A percentile compares a stretch with the other conserved stretches of the same genome.
Conservation (phyloP, 2,329 filamentous ascomycete species). For the Fusarium ramigenum region DNA sequence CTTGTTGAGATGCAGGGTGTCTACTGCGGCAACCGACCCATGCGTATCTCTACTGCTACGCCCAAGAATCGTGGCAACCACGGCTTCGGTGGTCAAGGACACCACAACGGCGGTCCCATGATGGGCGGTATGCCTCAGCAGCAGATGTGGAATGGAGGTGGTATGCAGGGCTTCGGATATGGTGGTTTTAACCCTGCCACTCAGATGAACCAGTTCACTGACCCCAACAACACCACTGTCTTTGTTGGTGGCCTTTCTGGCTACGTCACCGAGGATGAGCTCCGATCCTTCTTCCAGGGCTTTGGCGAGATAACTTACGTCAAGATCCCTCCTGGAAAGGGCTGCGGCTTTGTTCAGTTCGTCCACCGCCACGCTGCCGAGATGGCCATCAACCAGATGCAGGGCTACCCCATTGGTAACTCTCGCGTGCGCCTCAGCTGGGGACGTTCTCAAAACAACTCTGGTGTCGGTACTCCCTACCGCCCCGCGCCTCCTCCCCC, state of each 20-base stretch:
- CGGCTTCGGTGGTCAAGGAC: conserved; percentile 52
- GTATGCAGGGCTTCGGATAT: conserved; percentile 49
- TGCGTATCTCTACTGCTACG: conserved; percentile 97
- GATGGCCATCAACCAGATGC: conserved; percentile 99
- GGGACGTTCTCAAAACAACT: conserved; percentile 99
- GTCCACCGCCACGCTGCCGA: conserved; percentile 98
- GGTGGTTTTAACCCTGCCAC: conserved; percentile 60
- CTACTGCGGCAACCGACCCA: conserved; percentile 97
- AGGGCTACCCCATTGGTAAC: conserved; percentile 98
- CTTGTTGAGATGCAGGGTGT: conserved; percentile 99
- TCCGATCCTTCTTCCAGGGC: conserved; percentile 99
- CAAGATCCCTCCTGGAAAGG: conserved; percentile 99
- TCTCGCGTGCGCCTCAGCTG: conserved; percentile 96
- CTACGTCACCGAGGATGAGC: conserved; percentile 98
- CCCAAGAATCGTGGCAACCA: conserved; percentile 80
- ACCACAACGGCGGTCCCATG: conserved; percentile 57
- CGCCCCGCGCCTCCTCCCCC: conserved; percentile 81
- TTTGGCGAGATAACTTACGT: conserved; percentile 99
- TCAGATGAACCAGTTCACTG: conserved; percentile 98
- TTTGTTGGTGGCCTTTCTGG: conserved; percentile 97
- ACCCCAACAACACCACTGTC: conserved; percentile 99
- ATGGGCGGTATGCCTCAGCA: conserved; percentile 57
- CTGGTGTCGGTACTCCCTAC: conserved; percentile 96
- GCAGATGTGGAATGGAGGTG: conserved; percentile 51
- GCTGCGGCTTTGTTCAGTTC: conserved; percentile 98